A percentile compares a stretch with the other conserved stretches of the same genome.
Conservation (phyloP, 2,329 filamentous ascomycete genomes). For the Botrytis squamosa region DNA sequence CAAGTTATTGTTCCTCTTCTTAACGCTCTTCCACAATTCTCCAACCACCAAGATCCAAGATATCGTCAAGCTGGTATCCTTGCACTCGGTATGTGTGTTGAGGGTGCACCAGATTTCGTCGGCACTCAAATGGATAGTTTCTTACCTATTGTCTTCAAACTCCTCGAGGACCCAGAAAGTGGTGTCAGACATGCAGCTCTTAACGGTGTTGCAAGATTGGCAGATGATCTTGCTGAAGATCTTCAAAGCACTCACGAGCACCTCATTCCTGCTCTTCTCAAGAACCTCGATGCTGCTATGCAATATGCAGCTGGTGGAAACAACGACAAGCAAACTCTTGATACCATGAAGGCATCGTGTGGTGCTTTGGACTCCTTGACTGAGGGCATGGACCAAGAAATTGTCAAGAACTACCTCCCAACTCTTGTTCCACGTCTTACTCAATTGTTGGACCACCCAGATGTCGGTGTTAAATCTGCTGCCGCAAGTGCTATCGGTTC, state of each 20-base stretch:
- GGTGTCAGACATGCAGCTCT: conserved; percentile 85
- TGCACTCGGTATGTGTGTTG: conserved; percentile 88
- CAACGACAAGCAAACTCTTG: conserved; percentile 71
- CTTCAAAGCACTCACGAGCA: conserved; percentile 80
- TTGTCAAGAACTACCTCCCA: conserved; percentile 77
- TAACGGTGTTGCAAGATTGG: conserved; percentile 82
- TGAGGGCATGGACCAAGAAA: conserved; percentile 76
- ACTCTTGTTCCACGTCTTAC: conserved; percentile 84
- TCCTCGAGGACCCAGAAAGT: conserved; percentile 80
- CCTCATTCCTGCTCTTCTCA: conserved; percentile 79
- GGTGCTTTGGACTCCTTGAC: conserved; percentile 89
- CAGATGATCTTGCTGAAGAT: conserved; percentile 90
- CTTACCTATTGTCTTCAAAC: conserved; percentile 77
- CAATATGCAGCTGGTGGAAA: conserved; percentile 48
- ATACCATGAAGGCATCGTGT: conserved; percentile 86
- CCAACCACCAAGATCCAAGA: conserved; percentile 69
- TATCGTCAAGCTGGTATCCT: conserved; percentile 89
- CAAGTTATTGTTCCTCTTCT: conserved; percentile 93
- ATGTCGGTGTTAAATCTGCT: conserved; percentile 85
- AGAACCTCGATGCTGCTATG: conserved; percentile 80
- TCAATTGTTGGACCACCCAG: conserved; percentile 76
- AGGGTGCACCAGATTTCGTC: conserved; percentile 96
- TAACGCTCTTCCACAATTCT: conserved; percentile 80
- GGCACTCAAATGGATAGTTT: conserved; percentile 86
- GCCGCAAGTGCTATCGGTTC: conserved; percentile 88